Evolutionary conservation across 2,329 filamentous ascomycete species (phyloP), one percentile per base, ranked within the genome.

Genomic region (Penicillium aurantiogriseum): DNA sequence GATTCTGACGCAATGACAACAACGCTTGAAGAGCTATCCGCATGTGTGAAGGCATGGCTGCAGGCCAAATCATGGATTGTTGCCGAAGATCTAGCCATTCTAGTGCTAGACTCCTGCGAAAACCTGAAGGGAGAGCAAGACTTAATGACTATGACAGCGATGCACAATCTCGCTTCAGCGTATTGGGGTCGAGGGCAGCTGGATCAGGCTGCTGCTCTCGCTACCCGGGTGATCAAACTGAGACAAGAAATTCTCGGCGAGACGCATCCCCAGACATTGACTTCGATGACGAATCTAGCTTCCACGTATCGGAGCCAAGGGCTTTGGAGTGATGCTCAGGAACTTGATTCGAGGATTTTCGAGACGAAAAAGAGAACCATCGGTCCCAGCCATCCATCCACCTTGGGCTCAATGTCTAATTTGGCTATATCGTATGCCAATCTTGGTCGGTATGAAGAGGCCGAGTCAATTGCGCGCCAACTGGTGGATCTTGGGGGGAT

Each of bases 221-320:
- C 36, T n/a, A 2, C 15, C 13, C 49, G 52, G 9, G 60, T 58
- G 11, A 56, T 46, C 7, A 39, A n/a, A 10, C 47, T 60, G 15
- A 45, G 57, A n/a, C 21, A 48, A 39, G 38, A 44, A 10, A 25
- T 42, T 43, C 51, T 60, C 1, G 60, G 60, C 17, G 57, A 62
- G 31, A 17, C n/a, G 4, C 42, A 62, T 45, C 54, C 57, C 7
- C 54, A 61, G 23, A 63, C 60, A 6, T 40, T 63, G 39, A 25
- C 40, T 38, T 63, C 60, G 8, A 63, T 63, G 60, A 53, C 58
- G 8, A 63, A 61, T 51, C 44, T 63, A 11, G 60, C 60, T 29
- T 57, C 58, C 17, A 54, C 53, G 0, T 61, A 59, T 51, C 56
- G 60, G 19, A 29, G 53, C 10, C 58, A 61, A 36, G 60, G 60